phyloP scores from a whole-genome alignment of 768 basidiomycete species.

The Auricularia cornea region DNA sequence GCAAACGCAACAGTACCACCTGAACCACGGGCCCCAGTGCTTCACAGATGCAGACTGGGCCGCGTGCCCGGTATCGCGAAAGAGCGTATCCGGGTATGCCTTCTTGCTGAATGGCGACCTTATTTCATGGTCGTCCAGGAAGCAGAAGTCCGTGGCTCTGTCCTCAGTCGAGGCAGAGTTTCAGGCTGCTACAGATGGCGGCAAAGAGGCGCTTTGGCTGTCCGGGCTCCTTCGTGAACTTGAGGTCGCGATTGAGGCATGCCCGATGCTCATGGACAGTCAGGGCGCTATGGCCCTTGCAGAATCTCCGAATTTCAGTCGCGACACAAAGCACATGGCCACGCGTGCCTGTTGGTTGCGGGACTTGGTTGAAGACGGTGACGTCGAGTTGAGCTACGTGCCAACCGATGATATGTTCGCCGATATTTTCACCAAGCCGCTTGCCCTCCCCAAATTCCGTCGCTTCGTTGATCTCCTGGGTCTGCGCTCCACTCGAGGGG shows the following conservation, averaged over 20 bases:
- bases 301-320: conserved; percentile 21
- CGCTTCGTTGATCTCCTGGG: neutral
- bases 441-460: conserved; percentile 6
- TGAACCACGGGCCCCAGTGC: neutral
- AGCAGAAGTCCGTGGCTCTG: conserved; percentile 17
- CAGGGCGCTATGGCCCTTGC: conserved; percentile 24
- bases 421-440: conserved; percentile 35
- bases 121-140: conserved; percentile 19
- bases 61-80: conserved; percentile 16
- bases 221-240: conserved; percentile 9
- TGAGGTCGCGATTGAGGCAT: neutral
- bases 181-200: conserved; percentile 14
- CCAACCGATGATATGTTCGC: conserved; percentile 27
- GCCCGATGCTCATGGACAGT: conserved; percentile 14
- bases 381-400: conserved; percentile 23
- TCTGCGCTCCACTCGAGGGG: neutral
- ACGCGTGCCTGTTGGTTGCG: conserved; percentile 10
- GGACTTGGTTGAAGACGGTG: neutral
- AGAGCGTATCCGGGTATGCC: conserved; percentile 28
- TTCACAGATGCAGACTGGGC: conserved; percentile 24
- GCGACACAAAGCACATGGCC: conserved; percentile 31
- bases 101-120: conserved; percentile 15
- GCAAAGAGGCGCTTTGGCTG: conserved; percentile 9
- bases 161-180: conserved; percentile 23
- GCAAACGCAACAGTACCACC: neutral